These are phyloP conservation scores for Bacidia gigantensis DNA, from an alignment of 495 filamentous ascomycete genomes.

Conservation along the genomic window DNA sequence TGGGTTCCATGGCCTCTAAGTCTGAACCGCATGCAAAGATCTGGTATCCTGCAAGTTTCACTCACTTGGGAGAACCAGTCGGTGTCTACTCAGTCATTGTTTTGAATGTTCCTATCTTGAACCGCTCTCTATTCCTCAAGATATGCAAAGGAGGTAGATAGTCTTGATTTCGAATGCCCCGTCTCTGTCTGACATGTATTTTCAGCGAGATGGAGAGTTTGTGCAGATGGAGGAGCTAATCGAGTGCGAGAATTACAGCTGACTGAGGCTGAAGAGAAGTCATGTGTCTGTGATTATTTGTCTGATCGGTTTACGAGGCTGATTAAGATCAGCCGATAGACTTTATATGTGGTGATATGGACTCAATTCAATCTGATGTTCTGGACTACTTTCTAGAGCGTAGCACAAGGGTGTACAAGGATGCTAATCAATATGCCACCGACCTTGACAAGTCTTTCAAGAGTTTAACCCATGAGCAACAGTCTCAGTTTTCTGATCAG, in stretches of 20 bases:
- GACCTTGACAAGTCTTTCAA: constrained; percentile 67
- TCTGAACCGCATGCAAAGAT: constrained; percentile 19
- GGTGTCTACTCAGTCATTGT: constrained; percentile 34
- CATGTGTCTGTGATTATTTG: constrained; percentile 25
- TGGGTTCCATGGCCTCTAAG: no score
- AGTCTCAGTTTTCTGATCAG: neutral
- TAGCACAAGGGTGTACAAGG: constrained; percentile 43
- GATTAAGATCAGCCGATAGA: constrained; percentile 38
- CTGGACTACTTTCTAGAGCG: constrained; percentile 43
- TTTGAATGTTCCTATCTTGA: constrained; percentile 57
- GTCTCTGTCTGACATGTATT: neutral
- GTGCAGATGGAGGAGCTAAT: constrained; percentile 89
- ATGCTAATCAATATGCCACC: constrained; percentile 71
- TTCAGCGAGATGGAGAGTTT: constrained; percentile 30
- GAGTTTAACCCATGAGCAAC: neutral
- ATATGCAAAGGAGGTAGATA: constrained; percentile 25
- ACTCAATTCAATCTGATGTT: constrained; percentile 53
- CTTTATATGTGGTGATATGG: constrained; percentile 74
- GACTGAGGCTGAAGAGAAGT: constrained; percentile 23
- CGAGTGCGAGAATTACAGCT: constrained; percentile 44
- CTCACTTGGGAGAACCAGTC: constrained; percentile 17
- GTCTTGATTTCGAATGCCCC: constrained; percentile 19
- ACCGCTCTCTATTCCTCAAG: constrained; percentile 12
- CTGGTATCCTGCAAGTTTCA: constrained; percentile 42
- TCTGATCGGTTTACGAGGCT: neutral